Conservation (phyloP, 495 filamentous ascomycete species). For the Hypoxylon lienhwacheense region DNA sequence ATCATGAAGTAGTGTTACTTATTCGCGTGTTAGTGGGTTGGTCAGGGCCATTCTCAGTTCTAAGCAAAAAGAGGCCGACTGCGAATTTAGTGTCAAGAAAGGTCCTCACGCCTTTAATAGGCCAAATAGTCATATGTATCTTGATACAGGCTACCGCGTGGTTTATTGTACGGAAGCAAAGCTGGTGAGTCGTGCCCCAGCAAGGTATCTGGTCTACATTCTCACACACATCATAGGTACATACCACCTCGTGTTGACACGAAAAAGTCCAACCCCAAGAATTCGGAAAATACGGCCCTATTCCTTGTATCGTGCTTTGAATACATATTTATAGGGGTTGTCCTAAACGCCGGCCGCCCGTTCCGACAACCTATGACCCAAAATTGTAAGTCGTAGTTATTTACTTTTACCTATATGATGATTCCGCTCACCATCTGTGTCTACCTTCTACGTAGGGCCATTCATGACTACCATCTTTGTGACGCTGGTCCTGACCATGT, state of each 20-base stretch:
- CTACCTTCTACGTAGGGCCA: conserved; percentile 57
- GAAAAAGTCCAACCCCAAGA: conserved; percentile 78
- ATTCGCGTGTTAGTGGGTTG: conserved; percentile 72
- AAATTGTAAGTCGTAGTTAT: conserved; percentile 63
- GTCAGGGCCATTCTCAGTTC: conserved; percentile 77
- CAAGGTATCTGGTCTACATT: conserved; percentile 7
- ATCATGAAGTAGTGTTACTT: conserved; percentile 1
- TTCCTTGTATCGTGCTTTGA: conserved; percentile 92
- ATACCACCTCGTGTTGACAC: conserved; percentile 73
- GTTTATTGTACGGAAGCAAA: conserved; percentile 68
- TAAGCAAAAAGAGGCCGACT: conserved; percentile 83
- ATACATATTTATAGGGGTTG: conserved; percentile 85
- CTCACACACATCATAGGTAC: conserved; percentile 56
- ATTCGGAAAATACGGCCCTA: conserved; percentile 88
- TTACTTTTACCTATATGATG: neutral
- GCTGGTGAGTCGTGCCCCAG: conserved; percentile 61
- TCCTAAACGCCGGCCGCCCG: conserved; percentile 85
- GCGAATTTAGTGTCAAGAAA: conserved; percentile 93
- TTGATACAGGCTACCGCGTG: conserved; percentile 75
- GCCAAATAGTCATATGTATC: conserved; percentile 83
- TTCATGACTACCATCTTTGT: conserved; percentile 77
- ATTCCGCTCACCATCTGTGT: neutral
- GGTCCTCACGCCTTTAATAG: conserved; percentile 84
- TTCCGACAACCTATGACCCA: conserved; percentile 79
- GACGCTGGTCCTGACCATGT: conserved; percentile 64